These are phyloP conservation scores for Papiliotrema fonsecae DNA, from an alignment of 1,284 basidiomycete species.

Conservation along the genomic window DNA sequence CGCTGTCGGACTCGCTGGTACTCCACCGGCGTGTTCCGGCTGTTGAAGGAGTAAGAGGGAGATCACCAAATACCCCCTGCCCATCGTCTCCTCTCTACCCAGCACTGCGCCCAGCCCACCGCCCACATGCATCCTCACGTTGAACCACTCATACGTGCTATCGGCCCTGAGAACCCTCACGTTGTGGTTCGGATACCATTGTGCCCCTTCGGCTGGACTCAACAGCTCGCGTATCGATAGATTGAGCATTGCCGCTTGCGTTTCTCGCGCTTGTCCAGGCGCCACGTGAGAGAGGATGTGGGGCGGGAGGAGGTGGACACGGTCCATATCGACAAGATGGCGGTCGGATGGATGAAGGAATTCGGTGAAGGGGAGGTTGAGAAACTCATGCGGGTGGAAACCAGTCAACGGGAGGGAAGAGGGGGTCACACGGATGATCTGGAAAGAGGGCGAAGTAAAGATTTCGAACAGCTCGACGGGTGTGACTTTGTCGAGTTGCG, in stretches of 20 bases:
- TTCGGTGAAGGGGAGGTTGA: constrained; percentile 34
- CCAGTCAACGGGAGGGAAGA: constrained; percentile 29
- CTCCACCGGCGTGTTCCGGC: too few species aligned
- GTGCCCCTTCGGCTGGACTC: constrained; percentile 42
- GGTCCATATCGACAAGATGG: constrained; percentile 22
- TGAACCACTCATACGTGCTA: constrained; percentile 27
- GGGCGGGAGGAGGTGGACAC: constrained; percentile 7
- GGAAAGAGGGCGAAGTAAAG: constrained; percentile 39
- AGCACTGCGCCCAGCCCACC: constrained; percentile 38
- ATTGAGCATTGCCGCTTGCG: constrained; percentile 26
- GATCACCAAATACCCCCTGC: constrained; percentile 35
- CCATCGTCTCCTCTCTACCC: constrained; percentile 31
- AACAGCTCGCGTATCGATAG: constrained; percentile 30
- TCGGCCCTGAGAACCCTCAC: constrained; percentile 33
- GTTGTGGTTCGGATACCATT: constrained; percentile 43
- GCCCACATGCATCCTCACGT: constrained; percentile 40
- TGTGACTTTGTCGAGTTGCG: neutral
- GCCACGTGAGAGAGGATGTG: too few species aligned
- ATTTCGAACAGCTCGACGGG: constrained; percentile 26
- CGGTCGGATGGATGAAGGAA: constrained; percentile 38
- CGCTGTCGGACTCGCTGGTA: too few species aligned
- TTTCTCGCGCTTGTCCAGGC: too few species aligned
- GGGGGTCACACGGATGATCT: constrained; percentile 32
- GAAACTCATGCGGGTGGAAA: constrained; percentile 38
- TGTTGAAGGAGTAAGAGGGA: constrained; percentile 30